Base-by-base conservation (phyloP, 176 grass and related monocot species). In the Rhynchospora tenuis region DNA sequence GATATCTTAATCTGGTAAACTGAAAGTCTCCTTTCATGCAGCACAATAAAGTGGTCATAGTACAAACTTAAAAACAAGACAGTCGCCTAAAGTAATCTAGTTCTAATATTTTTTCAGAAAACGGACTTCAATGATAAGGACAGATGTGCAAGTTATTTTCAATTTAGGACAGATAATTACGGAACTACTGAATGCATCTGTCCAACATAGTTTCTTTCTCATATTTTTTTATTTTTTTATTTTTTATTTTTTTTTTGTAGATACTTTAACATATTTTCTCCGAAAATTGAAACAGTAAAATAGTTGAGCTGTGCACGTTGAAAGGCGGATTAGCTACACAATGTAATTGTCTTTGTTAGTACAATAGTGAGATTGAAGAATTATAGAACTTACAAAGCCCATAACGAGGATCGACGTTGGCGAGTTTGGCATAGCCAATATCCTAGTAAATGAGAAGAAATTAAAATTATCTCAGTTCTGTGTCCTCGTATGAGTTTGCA, bases 361-460 rank as follows among this genome's bases (percentile, higher is more conserved):
- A 68, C 14, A 16, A 23, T 68, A 68, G 56, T 17, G 15, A 68
- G 27, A 73, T 73, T 73, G 45, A 73, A 10, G 38, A 45, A 59
- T 16, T 59, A 20, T 84, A 15, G 56, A 65, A 90, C 94, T 97
- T 92, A 97, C 94, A 97, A 12, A 97, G 81, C 44, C 90, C 94
- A 54, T 85, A 26, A 3, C 92, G 51, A 84, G 94, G 13, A 28
- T 64, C 62, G 52, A 97, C 17, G 87, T 80, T 72, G n/a, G 94
- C 92, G 20, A 92, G 94, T 83, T 97, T 97, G 17, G 94, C 52
- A 33, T 97, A 94, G n/a, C 90, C 94, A 2, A 97, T 97, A 59
- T 97, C 94, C 94, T 93, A 43, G 47, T 62, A 86, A 20, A 50
- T 8, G 20, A 61, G 31, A 43, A n/a, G 64, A 50, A 13, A 58